These are phyloP conservation scores for Tetradesmus lagerheimii DNA, from an alignment of 139 green algal species.

Conservation along the genomic window DNA sequence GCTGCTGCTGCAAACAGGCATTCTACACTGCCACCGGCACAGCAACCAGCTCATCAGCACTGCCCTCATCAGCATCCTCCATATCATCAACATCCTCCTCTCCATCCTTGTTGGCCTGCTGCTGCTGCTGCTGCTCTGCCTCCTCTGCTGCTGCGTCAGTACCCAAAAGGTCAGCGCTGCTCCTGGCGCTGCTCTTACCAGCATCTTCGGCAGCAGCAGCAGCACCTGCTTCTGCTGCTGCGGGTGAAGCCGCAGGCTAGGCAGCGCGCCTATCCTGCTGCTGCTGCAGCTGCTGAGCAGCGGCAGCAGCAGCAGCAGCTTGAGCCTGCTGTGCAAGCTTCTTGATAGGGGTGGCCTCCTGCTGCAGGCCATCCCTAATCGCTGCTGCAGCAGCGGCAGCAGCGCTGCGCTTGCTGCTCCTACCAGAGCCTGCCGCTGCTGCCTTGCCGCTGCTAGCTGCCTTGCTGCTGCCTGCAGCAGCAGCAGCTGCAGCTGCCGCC, in stretches of 20 bases:
- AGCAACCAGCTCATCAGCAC: background rate
- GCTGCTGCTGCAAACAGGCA: background rate
- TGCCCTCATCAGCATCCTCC: background rate
- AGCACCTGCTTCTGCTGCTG: background rate
- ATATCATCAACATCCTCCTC: background rate
- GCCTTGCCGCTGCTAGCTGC: background rate
- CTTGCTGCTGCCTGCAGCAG: background rate
- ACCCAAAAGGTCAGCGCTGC: background rate
- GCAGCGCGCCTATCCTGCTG: background rate
- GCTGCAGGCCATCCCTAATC: background rate
- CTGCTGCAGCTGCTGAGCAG: background rate
- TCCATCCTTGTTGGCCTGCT: background rate
- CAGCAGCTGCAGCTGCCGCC: background rate
- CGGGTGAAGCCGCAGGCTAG: background rate
- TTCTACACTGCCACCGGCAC: background rate
- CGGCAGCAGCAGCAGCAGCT: background rate
- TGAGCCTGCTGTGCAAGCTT: background rate
- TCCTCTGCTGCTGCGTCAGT: background rate
- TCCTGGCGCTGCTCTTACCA: background rate
- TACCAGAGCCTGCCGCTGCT: background rate
- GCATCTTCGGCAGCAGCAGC: background rate
- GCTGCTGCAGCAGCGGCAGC: constrained; percentile 1
- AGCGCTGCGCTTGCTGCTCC: background rate
- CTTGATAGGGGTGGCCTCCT: background rate
- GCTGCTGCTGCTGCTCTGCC: background rate